phyloP scores from a whole-genome alignment of 169 alveolate species.

The Cryptosporidium ubiquitum region DNA sequence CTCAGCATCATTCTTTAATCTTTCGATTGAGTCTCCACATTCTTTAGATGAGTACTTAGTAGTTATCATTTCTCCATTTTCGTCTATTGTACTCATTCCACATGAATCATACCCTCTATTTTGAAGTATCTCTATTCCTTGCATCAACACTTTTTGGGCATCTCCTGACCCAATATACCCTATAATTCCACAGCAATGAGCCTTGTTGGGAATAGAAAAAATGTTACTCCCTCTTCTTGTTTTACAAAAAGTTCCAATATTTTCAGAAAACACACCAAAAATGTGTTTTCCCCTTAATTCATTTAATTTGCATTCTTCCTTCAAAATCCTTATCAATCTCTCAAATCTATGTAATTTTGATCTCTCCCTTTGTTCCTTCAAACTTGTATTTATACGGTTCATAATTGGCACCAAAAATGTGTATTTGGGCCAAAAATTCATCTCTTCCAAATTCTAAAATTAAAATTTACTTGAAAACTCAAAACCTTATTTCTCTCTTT shows the following conservation, averaged over 20 bases:
- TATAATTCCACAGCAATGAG: slow-evolving; percentile 89
- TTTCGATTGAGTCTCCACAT: slow-evolving; percentile 84
- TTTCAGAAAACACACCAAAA: background rate
- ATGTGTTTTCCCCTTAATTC: background rate
- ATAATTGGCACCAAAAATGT: slow-evolving; percentile 7
- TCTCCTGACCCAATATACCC: slow-evolving; percentile 89
- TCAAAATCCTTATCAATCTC: background rate
- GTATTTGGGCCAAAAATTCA: background rate
- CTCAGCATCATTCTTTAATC: slow-evolving; percentile 80
- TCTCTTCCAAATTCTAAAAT: too few relatives aligned
- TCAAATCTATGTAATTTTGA: background rate
- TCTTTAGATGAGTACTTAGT: slow-evolving; percentile 87
- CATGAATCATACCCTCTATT: slow-evolving; percentile 96
- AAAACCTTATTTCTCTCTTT: background rate
- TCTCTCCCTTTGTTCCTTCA: background rate
- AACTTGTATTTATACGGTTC: background rate
- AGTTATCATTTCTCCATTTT: slow-evolving; percentile 81
- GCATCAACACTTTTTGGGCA: slow-evolving; percentile 84
- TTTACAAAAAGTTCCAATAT: background rate
- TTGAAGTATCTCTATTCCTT: slow-evolving; percentile 89
- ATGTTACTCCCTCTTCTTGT: background rate
- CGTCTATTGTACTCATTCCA: slow-evolving; percentile 90
- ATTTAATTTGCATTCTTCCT: background rate
- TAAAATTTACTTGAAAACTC: background rate
- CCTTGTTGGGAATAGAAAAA: slow-evolving; percentile 7